A percentile compares a stretch with the other conserved stretches of the same genome.
Conservation (phyloP, 2,329 filamentous ascomycete genomes). For the Phialocephala subalpina region DNA sequence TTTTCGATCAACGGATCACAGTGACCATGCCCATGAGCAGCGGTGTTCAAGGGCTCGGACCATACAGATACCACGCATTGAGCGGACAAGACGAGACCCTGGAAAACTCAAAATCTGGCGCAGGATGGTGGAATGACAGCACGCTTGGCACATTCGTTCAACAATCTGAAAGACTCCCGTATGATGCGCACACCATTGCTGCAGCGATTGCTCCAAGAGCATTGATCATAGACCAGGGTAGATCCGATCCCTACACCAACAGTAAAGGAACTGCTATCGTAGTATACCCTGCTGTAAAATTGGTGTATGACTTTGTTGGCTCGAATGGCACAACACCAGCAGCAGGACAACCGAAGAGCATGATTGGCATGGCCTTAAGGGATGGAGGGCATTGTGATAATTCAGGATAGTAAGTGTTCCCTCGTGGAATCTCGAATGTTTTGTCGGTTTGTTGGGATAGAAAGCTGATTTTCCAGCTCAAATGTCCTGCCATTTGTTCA, state of each 20-base stretch:
- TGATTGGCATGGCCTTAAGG: conserved; percentile 55
- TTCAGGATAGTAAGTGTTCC: conserved; percentile 53
- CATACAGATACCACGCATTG: conserved; percentile 49
- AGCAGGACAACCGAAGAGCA: conserved; percentile 9
- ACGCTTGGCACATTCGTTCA: conserved; percentile 46
- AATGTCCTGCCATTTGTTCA: conserved; percentile 57
- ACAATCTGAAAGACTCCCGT: conserved; percentile 43
- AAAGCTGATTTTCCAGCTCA: conserved; percentile 41
- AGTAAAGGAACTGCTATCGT: conserved; percentile 54
- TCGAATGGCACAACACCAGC: conserved; percentile 31
- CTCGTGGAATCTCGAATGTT: conserved; percentile 7
- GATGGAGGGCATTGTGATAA: conserved; percentile 57
- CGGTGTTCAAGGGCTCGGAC: conserved; percentile 46
- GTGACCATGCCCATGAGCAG: conserved; percentile 48
- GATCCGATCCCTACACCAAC: conserved; percentile 55
- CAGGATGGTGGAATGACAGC: conserved; percentile 46
- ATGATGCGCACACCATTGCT: conserved; percentile 47
- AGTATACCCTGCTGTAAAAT: conserved; percentile 45
- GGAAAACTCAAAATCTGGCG: conserved; percentile 49
- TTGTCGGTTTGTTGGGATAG: conserved; percentile 2
- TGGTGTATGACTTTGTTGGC: conserved; percentile 46
- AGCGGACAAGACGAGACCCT: conserved; percentile 52
- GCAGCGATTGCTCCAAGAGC: conserved; percentile 46
- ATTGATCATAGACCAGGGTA: conserved; percentile 45
- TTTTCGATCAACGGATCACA: conserved; percentile 47